Evolutionary conservation across 2,329 filamentous ascomycete genomes (phyloP).

Genomic region (Colletotrichum spaethianum): DNA sequence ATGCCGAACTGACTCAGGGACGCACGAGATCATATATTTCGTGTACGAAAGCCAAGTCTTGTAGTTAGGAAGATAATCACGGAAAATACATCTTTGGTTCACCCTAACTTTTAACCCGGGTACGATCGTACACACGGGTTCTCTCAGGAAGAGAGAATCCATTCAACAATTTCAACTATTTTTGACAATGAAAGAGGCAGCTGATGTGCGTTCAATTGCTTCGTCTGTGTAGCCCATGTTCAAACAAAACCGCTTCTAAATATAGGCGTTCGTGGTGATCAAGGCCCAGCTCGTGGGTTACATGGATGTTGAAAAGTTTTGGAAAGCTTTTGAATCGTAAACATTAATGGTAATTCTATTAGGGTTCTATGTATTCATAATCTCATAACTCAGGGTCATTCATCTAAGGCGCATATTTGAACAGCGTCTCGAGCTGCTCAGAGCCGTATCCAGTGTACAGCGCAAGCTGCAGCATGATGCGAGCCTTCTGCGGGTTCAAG

Average conservation of each 20-base stretch:
- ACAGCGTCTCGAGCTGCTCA: conserved; percentile 34
- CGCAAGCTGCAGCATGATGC: conserved; percentile 64
- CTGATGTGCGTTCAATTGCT: neutral
- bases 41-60: too few relatives aligned
- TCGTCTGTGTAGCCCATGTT: neutral
- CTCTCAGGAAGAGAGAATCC: too few relatives aligned
- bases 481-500: conserved; percentile 69
- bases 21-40: too few relatives aligned
- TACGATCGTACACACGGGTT: too few relatives aligned
- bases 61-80: too few relatives aligned
- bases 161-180: too few relatives aligned
- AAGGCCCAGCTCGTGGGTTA: neutral
- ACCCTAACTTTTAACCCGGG: too few relatives aligned
- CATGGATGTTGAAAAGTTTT: too few relatives aligned
- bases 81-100: too few relatives aligned
- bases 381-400: neutral
- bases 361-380: conserved; percentile 17
- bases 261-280: neutral
- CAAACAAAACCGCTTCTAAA: neutral
- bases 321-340: neutral
- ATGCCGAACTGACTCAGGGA: too few relatives aligned
- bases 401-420: conserved; percentile 34
- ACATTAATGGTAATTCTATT: neutral
- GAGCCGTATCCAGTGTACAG: conserved; percentile 39
- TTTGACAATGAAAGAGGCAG: neutral